Conservation (phyloP, 176 grass and related monocot species). For the Aegilops sharonensis region DNA sequence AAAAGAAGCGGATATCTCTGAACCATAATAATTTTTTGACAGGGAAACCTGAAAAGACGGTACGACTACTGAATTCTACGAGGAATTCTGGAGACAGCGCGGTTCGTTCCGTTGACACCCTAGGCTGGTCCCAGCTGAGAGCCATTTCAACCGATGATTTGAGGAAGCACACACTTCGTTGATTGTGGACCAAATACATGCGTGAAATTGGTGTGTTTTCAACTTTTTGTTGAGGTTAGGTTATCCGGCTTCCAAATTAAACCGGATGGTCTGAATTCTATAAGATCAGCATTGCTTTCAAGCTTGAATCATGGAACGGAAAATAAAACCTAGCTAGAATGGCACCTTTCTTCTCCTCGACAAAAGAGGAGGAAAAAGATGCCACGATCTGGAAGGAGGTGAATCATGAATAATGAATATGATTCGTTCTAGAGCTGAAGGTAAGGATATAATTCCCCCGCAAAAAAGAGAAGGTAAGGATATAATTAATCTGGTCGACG, state of each 20-base stretch:
- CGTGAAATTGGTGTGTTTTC: neutral
- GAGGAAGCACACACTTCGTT: neutral
- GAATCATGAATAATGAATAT: neutral
- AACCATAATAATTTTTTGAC: neutral
- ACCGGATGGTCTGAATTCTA: neutral
- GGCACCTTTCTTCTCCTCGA: neutral
- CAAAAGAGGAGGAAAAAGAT: neutral
- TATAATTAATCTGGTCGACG: neutral
- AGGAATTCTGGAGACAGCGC: conserved; percentile 6
- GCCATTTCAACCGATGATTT: neutral
- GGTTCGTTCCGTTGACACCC: conserved; percentile 35
- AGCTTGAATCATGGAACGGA: neutral
- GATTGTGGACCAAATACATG: conserved; percentile 30
- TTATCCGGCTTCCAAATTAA: neutral
- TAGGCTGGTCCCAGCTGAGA: neutral
- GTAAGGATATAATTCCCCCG: neutral
- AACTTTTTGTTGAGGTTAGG: neutral
- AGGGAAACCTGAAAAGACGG: conserved; percentile 1
- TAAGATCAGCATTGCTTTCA: neutral
- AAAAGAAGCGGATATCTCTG: neutral
- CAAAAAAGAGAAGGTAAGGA: neutral
- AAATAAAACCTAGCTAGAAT: neutral
- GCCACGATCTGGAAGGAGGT: neutral
- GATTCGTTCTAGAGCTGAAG: neutral
- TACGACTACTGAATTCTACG: neutral